A percentile compares a stretch with the other conserved stretches of the same genome.
phyloP scores from a whole-genome alignment of 805 yeast genomes.

The Myxozyma neotropica region DNA sequence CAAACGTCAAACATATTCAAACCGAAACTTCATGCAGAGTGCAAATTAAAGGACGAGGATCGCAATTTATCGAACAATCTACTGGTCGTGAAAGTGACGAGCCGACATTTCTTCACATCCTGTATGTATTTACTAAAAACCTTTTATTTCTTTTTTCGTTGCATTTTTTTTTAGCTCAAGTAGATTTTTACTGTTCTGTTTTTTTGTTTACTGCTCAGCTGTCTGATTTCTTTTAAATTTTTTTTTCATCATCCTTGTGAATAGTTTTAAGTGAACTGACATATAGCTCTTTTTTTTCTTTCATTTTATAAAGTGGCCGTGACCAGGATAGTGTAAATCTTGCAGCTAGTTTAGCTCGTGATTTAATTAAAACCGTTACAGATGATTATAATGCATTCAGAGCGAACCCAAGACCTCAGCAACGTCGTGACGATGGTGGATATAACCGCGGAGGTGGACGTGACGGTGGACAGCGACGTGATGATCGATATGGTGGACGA shows the following conservation, averaged over 20 bases:
- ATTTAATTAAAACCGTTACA: slow-evolving; percentile 38
- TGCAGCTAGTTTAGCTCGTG: slow-evolving; percentile 39
- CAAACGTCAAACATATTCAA: slow-evolving; percentile 44
- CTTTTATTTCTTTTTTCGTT: background rate
- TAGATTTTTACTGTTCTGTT: background rate
- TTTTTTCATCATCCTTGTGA: slow-evolving; percentile 2
- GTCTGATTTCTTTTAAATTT: slow-evolving; percentile 35
- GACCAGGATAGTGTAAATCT: slow-evolving; percentile 33
- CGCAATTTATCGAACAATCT: slow-evolving; percentile 41
- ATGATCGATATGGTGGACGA: slow-evolving; percentile 3
- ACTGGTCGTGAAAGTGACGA: slow-evolving; percentile 42
- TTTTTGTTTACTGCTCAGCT: background rate
- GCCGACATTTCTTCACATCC: slow-evolving; percentile 40
- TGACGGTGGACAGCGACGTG: slow-evolving; percentile 2
- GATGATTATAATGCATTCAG: slow-evolving; percentile 33
- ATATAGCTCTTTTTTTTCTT: background rate
- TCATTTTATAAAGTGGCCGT: slow-evolving; percentile 31
- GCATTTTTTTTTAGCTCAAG: background rate
- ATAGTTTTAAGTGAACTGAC: slow-evolving; percentile 15
- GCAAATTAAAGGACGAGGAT: slow-evolving; percentile 45
- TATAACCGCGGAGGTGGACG: slow-evolving; percentile 18
- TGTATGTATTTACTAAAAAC: slow-evolving; percentile 20
- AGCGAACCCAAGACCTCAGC: slow-evolving; percentile 21
- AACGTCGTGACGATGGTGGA: slow-evolving; percentile 1
- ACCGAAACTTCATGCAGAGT: slow-evolving; percentile 41